Evolutionary conservation across 148 eudicot species (phyloP).

Genomic region (Selenicereus undatus): DNA sequence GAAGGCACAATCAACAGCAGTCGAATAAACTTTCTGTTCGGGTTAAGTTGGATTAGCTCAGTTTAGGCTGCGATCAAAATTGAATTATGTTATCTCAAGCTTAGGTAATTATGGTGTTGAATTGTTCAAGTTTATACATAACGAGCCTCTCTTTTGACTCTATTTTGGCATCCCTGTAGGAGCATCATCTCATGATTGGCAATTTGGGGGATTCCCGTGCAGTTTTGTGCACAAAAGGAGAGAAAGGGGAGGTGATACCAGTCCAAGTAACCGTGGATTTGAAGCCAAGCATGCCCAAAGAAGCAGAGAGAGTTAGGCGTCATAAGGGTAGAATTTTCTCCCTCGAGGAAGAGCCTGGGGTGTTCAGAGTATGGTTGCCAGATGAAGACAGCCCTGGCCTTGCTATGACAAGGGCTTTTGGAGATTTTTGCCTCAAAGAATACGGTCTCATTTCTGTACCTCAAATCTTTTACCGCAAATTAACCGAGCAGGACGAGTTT

Average conservation of each 20-base stretch:
- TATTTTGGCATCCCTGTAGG: slow-evolving; percentile 28
- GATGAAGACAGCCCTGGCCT: slow-evolving; percentile 81
- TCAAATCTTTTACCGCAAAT: slow-evolving; percentile 50
- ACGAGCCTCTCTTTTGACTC: background rate
- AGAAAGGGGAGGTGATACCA: slow-evolving; percentile 42
- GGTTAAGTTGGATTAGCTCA: too few species aligned
- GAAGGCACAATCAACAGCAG: too few species aligned
- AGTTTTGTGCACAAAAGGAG: slow-evolving; percentile 62
- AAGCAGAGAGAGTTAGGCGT: slow-evolving; percentile 53
- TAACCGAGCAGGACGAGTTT: slow-evolving; percentile 68
- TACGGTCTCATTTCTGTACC: slow-evolving; percentile 83
- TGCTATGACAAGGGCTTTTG: slow-evolving; percentile 94
- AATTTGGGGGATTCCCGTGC: slow-evolving; percentile 95
- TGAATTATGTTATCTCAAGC: background rate
- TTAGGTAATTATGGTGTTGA: too few species aligned
- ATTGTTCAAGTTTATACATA: background rate
- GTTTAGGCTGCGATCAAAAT: too few species aligned
- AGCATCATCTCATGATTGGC: slow-evolving; percentile 53
- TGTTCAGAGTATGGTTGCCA: slow-evolving; percentile 74
- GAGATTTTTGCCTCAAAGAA: slow-evolving; percentile 90
- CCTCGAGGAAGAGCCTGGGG: slow-evolving; percentile 58
- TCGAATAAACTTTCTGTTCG: too few species aligned
- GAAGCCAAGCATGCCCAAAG: slow-evolving; percentile 65
- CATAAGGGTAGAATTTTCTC: slow-evolving; percentile 70
- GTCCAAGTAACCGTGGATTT: slow-evolving; percentile 75